Base-by-base conservation (phyloP, 768 basidiomycete species). In the Suillus lakei region DNA sequence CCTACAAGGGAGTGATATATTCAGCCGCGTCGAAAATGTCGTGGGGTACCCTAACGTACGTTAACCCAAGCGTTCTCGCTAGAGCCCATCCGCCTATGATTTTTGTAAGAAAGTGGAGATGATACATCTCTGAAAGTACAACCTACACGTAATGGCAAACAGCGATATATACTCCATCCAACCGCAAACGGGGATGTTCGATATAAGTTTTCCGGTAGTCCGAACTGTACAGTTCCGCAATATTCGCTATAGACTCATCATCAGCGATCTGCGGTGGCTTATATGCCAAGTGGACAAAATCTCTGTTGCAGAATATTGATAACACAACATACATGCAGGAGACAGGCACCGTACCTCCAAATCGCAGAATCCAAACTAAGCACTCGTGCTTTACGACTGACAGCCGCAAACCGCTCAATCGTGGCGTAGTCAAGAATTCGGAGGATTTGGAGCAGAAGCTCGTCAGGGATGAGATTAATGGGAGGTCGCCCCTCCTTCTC, bases 121-220 rank as follows among this genome's bases (percentile, higher is more conserved):
- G 38, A 62, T 51, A 67, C 55, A 53, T 38, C 48, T 62, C 43
- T 58, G 50, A 60, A 10, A n/a, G n/a, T 34, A 60, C 76, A 26
- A 64, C 88, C 66, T 75, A 92, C 92, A 90, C 81, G 69, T 93
- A 97, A 75, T 95, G 95, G 72, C 95, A 96, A 23, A 93, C 91
- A 26, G 93, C 90, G 60, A 98, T 96, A 74, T 97, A 97, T 12
- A 95, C 89, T 2, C 96, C 96, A 66, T 97, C 96, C 67, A 91
- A 74, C 44, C 96, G 88, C 56, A 97, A 75, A 55, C 96, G 86
- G 16, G 95, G 94, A 64, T 94, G 91, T 75, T 95, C 91, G 50
- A 97, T 85, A 74, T 86, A 93, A 10, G 92, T 78, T 23, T 88
- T 88, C 44, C 96, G 85, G 78, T 88, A 95, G 74, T 93, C 87